Evolutionary conservation across 768 basidiomycete genomes (phyloP).

Genomic region (Albatrellus ellisii): DNA sequence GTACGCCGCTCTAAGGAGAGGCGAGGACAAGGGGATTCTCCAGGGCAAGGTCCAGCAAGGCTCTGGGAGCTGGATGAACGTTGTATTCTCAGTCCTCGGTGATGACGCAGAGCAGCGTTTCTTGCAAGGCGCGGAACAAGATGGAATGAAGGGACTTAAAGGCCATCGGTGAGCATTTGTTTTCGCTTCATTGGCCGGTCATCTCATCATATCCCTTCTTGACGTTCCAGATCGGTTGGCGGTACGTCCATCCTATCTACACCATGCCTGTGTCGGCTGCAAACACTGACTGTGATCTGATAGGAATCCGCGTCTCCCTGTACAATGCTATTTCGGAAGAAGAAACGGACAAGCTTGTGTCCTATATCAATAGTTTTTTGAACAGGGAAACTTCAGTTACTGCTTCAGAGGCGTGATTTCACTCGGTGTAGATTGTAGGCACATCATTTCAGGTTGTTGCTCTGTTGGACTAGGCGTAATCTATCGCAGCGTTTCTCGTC

Average conservation of each 20-base stretch:
- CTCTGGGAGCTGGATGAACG: constrained; percentile 91
- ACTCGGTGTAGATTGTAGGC: too few relatives aligned
- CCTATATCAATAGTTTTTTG: constrained; percentile 46
- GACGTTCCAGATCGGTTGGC: constrained; percentile 10
- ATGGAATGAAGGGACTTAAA: constrained; percentile 76
- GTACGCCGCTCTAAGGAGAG: constrained; percentile 60
- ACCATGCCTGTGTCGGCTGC: not conserved
- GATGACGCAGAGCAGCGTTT: constrained; percentile 67
- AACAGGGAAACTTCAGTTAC: too few relatives aligned
- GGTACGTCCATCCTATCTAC: constrained; percentile 4
- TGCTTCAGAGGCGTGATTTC: too few relatives aligned
- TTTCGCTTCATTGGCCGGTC: not conserved
- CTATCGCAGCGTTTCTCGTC: too few relatives aligned
- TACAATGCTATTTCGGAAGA: constrained; percentile 84
- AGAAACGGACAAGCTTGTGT: constrained; percentile 46
- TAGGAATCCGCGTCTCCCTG: constrained; percentile 71
- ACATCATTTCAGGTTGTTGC: too few relatives aligned
- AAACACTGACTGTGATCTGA: constrained; percentile 2
- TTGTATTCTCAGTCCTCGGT: constrained; percentile 69
- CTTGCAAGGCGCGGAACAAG: constrained; percentile 64
- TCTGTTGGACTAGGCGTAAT: too few relatives aligned
- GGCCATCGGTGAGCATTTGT: constrained; percentile 68
- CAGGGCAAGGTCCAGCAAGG: constrained; percentile 58
- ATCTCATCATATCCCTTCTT: not conserved
- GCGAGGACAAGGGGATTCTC: constrained; percentile 59